These are phyloP conservation scores for Escovopsis sp. DNA, from an alignment of 2,329 filamentous ascomycete genomes.

Conservation along the genomic window DNA sequence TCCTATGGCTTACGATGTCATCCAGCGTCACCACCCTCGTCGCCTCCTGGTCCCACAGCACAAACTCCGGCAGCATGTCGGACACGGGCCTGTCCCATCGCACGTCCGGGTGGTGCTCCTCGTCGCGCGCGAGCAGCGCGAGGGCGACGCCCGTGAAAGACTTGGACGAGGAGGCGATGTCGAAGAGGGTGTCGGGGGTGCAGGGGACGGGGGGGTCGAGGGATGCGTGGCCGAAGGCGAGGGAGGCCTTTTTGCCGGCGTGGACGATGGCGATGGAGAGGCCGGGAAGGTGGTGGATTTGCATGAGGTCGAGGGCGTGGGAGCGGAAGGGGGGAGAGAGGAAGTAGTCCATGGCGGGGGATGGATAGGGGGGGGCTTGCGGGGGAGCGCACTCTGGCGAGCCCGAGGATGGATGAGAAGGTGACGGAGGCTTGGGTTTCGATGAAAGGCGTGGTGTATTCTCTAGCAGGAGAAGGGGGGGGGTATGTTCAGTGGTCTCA, in stretches of 20 bases:
- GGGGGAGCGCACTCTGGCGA: no score
- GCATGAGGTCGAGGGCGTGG: constrained; percentile 8
- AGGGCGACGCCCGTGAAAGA: constrained; percentile 12
- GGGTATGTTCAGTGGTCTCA: no score
- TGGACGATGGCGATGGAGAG: constrained; percentile 10
- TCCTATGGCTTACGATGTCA: constrained; percentile 11
- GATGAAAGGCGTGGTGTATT: no score
- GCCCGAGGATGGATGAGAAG: no score
- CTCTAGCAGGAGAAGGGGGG: no score
- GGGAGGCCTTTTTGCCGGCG: constrained; percentile 6
- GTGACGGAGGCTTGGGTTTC: no score
- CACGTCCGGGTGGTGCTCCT: constrained; percentile 8
- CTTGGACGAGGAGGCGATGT: constrained; percentile 13
- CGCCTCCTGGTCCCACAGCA: constrained; percentile 8
- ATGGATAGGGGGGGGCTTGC: no score
- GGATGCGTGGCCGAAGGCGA: constrained; percentile 10
- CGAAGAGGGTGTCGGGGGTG: constrained; percentile 13
- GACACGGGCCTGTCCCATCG: constrained; percentile 10
- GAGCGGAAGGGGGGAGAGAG: constrained; percentile 5
- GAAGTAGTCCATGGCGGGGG: constrained; percentile 7
- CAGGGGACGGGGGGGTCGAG: constrained; percentile 7
- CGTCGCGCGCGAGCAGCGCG: constrained; percentile 10
- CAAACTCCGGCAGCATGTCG: constrained; percentile 11
- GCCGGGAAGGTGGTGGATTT: constrained; percentile 10
- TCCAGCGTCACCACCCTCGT: constrained; percentile 9